These are phyloP conservation scores for Geotrichum carabidarum DNA, from an alignment of 1,139 yeast genomes.

Conservation along the genomic window DNA sequence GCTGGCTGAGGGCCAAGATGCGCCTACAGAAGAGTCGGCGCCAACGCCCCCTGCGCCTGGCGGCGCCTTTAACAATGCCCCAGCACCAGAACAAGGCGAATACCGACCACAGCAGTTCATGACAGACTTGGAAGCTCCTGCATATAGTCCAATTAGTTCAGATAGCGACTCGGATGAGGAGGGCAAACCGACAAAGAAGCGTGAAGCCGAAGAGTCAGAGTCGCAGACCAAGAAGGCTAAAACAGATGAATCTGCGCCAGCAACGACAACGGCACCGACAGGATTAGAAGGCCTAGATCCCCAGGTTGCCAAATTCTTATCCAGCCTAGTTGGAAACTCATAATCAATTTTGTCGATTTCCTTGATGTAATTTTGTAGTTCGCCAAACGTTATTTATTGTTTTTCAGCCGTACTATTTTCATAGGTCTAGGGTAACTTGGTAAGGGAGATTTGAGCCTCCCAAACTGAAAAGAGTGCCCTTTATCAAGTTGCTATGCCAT, in stretches of 20 bases:
- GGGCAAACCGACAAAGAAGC: constrained; percentile 21
- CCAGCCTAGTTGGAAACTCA: constrained; percentile 2
- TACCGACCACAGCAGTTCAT: constrained; percentile 23
- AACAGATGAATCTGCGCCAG: constrained; percentile 15
- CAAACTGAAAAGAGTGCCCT: background rate
- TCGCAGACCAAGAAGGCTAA: constrained; percentile 19
- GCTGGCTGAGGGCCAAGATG: constrained; percentile 34
- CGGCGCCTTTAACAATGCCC: background rate
- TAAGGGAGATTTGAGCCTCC: background rate
- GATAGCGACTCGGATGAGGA: constrained; percentile 31
- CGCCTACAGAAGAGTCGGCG: constrained; percentile 23
- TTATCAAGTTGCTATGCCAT: background rate
- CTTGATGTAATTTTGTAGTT: background rate
- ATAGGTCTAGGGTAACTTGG: background rate
- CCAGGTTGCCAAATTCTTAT: constrained; percentile 31
- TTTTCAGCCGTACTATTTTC: background rate
- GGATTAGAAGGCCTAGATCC: constrained; percentile 33
- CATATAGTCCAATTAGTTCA: constrained; percentile 37
- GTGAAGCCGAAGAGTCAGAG: constrained; percentile 20
- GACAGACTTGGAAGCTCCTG: constrained; percentile 38
- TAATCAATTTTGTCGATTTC: background rate
- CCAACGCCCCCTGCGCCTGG: constrained; percentile 17
- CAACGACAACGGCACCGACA: background rate
- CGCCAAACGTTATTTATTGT: background rate
- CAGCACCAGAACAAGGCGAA: constrained; percentile 4